Evolutionary conservation across 192 early-diverging fungal species (phyloP), one percentile per base, ranked within the genome.

Genomic region (Linnemannia hyalina): DNA sequence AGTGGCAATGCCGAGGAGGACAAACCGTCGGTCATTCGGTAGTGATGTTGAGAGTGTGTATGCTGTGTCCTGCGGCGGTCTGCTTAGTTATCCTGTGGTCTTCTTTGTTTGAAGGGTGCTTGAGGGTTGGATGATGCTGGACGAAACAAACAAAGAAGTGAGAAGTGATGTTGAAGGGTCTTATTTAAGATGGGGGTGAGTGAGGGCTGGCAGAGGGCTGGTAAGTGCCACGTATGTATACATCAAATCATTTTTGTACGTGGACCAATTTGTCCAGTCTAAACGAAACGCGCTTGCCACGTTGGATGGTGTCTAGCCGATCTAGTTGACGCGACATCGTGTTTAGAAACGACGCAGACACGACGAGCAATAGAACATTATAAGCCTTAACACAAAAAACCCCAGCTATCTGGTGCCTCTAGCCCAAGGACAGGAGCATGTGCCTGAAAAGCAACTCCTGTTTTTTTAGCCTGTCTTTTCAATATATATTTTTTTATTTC

Each of bases 1-100:
- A 20, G 36, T 8, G 80, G 80, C 80, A 81, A 36, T 23, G 70
- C 74, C 73, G 80, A 81, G 20, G 79, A 52, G 47, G 74, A 57
- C 46, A 47, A 36, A 68, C 80, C 80, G 73, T 81, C 80, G 40
- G 80, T 70, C 80, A 81, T 81, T 81, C 68, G 70, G 13, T 13
- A 65, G 60, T 65, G 29, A 15, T 65, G 26, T 11, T 26, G 29
- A 32, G 29, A 32, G 49, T 52, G 49, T 4, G 15, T 52, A 52
- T 52, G 18, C 49, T 32, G 26, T 65, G 29, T 35, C 60, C 60
- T 65, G 60, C n/a, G 29, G 60, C 11, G 15, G 54, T 32, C 35
- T 60, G 22, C 57, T 60, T 60, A 10, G 44, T 22, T 52, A 1
- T 65, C 60, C 29, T 35, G 29, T 46, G 3, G 60, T 29, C 60